phyloP scores from a whole-genome alignment of 2,329 filamentous ascomycete genomes.

The Metarhizium rileyi region DNA sequence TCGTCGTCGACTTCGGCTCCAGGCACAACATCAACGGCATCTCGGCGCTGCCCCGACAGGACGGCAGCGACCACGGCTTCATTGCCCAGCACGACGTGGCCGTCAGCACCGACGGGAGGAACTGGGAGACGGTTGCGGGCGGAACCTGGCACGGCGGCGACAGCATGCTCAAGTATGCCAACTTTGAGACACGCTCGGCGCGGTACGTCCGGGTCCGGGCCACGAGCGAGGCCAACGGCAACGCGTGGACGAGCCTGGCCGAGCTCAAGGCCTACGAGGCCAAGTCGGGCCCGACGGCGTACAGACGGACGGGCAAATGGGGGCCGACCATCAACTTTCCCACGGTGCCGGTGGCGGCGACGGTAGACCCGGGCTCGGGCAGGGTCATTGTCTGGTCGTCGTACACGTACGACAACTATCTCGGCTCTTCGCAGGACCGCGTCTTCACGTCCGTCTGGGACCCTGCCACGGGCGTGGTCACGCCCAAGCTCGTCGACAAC shows the following conservation, averaged over 20 bases:
- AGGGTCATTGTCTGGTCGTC: slow-evolving; percentile 7
- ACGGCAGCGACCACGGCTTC: slow-evolving; percentile 14
- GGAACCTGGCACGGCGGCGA: slow-evolving; percentile 21
- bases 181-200: slow-evolving; percentile 19
- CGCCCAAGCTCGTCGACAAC: slow-evolving; percentile 22
- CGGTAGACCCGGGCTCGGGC: slow-evolving; percentile 5
- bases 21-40: slow-evolving; percentile 18
- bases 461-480: slow-evolving; percentile 11
- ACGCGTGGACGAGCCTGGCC: slow-evolving; percentile 21
- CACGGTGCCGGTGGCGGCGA: slow-evolving; percentile 20
- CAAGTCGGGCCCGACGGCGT: slow-evolving; percentile 13
- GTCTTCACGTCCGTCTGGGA: slow-evolving; percentile 12
- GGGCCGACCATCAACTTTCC: slow-evolving; percentile 25
- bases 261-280: slow-evolving; percentile 22
- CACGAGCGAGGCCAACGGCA: slow-evolving; percentile 18
- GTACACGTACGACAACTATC: slow-evolving; percentile 9
- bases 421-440: slow-evolving; percentile 6
- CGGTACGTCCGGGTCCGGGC: slow-evolving; percentile 21
- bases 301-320: slow-evolving; percentile 20
- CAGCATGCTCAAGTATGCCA: slow-evolving; percentile 19
- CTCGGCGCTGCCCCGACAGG: slow-evolving; percentile 20
- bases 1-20: slow-evolving; percentile 21
- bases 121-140: slow-evolving; percentile 17
- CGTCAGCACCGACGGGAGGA: slow-evolving; percentile 18
- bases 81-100: slow-evolving; percentile 19